These are phyloP conservation scores for Ogataea pignaliae DNA, from an alignment of 805 yeast species.

Conservation along the genomic window DNA sequence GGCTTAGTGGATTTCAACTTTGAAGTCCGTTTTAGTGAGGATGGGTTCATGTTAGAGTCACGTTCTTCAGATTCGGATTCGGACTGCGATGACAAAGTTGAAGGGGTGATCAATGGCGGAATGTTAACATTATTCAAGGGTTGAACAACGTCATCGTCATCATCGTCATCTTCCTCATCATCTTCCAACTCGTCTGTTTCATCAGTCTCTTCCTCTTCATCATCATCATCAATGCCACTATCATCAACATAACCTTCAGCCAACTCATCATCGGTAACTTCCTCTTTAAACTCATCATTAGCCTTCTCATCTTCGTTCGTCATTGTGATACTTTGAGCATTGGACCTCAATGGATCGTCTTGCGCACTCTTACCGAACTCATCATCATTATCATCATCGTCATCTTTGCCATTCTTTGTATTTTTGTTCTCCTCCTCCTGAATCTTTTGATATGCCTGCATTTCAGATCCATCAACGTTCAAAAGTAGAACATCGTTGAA, in stretches of 20 bases:
- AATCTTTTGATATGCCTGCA: constrained; percentile 14
- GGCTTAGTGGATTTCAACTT: too few species aligned
- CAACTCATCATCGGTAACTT: constrained; percentile 15
- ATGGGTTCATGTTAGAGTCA: not conserved
- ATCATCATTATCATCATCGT: constrained; percentile 31
- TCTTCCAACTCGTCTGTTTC: constrained; percentile 1
- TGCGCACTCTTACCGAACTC: constrained; percentile 13
- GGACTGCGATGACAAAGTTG: not conserved
- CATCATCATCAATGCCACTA: constrained; percentile 14
- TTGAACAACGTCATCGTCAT: not conserved
- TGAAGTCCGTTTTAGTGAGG: not conserved
- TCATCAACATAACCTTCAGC: constrained; percentile 14
- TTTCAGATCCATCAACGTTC: constrained; percentile 38
- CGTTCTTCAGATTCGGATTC: not conserved
- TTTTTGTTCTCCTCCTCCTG: constrained; percentile 2
- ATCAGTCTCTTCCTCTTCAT: constrained; percentile 8
- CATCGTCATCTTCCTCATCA: constrained; percentile 6
- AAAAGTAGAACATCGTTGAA: constrained; percentile 55
- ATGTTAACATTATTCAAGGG: not conserved
- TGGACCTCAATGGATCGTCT: constrained; percentile 3
- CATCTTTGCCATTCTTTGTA: constrained; percentile 28
- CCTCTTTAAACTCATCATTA: constrained; percentile 19
- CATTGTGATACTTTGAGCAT: not conserved
- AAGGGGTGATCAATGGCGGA: not conserved
- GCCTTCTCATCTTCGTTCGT: constrained; percentile 16